Conservation (phyloP, 495 filamentous ascomycete genomes). For the Aspergillus kassunensis region DNA sequence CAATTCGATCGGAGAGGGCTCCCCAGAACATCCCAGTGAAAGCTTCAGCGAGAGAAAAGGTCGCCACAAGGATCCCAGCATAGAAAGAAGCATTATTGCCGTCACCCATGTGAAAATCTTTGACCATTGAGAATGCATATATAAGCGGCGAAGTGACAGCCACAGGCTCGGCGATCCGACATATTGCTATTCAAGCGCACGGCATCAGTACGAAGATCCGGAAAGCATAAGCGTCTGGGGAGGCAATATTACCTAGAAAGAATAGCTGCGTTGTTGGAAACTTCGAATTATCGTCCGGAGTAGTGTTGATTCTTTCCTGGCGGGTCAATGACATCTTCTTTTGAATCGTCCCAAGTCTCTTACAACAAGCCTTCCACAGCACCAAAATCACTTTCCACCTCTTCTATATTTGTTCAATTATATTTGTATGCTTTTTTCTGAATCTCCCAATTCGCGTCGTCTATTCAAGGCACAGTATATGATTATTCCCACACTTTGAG, state of each 20-base stretch:
- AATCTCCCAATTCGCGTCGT: not conserved
- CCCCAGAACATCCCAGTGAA: conserved; percentile 85
- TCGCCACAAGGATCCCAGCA: conserved; percentile 79
- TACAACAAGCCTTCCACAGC: conserved; percentile 39
- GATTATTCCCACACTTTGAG: too few relatives aligned
- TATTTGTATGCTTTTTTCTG: not conserved
- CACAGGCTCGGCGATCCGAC: conserved; percentile 83
- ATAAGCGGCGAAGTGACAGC: conserved; percentile 81
- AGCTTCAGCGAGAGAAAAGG: conserved; percentile 77
- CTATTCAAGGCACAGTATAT: too few relatives aligned
- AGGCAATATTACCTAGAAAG: conserved; percentile 8
- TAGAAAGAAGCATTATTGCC: conserved; percentile 73
- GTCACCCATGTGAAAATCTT: conserved; percentile 64
- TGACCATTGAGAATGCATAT: conserved; percentile 85
- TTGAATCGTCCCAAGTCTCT: conserved; percentile 40
- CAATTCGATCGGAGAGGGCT: conserved; percentile 70
- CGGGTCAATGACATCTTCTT: conserved; percentile 53
- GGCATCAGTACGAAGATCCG: not conserved
- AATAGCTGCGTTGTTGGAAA: conserved; percentile 82
- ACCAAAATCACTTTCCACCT: not conserved
- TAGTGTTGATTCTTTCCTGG: conserved; percentile 38
- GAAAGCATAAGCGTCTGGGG: conserved; percentile 48
- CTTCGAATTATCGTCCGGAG: conserved; percentile 29
- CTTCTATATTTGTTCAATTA: too few relatives aligned
- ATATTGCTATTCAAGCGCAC: conserved; percentile 48